phyloP scores from a whole-genome alignment of 257 asterid species.

The Anisodus tanguticus region DNA sequence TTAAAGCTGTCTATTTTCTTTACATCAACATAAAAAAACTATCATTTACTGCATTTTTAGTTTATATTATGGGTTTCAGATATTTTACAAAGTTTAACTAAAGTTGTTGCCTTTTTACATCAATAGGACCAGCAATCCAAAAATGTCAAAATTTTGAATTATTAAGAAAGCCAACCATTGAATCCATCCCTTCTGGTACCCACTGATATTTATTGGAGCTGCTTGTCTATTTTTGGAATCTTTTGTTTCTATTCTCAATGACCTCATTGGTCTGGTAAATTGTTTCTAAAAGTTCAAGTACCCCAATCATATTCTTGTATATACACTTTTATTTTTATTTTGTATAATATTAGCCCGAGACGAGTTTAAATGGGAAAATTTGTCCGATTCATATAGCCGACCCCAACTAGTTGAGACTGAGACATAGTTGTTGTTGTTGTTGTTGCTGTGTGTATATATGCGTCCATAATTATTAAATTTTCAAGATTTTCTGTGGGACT shows the following conservation, averaged over 20 bases:
- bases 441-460: neutral
- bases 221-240: constrained; percentile 36
- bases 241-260: constrained; percentile 34
- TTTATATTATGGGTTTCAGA: constrained; percentile 55
- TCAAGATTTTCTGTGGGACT: constrained; percentile 9
- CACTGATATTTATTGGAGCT: constrained; percentile 40
- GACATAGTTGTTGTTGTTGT: neutral
- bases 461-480: neutral
- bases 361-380: too few species aligned
- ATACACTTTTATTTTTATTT: neutral
- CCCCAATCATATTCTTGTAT: constrained; percentile 34
- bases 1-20: constrained; percentile 32
- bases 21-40: constrained; percentile 35
- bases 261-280: constrained; percentile 42
- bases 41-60: constrained; percentile 45
- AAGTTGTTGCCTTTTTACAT: constrained; percentile 42
- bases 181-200: constrained; percentile 44
- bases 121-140: constrained; percentile 50
- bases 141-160: constrained; percentile 45
- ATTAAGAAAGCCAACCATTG: constrained; percentile 42
- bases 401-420: neutral
- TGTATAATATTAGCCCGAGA: neutral
- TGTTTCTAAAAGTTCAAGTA: constrained; percentile 37
- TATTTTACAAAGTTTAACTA: constrained; percentile 57
- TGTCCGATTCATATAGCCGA: neutral